These are phyloP conservation scores for Nephelium lappaceum DNA, from an alignment of 345 rosid genomes.

Conservation along the genomic window DNA sequence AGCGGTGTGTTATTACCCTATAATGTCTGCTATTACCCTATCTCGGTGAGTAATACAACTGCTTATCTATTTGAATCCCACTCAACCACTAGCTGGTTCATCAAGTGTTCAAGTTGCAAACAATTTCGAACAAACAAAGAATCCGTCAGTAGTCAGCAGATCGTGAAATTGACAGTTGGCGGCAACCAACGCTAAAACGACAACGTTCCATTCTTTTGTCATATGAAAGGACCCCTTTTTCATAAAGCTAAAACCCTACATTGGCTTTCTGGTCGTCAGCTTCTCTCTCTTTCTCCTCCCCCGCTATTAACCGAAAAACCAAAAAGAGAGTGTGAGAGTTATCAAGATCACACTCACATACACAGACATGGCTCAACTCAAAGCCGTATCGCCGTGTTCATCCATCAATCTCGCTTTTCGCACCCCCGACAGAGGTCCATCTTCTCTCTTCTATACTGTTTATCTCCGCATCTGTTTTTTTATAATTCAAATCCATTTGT, in stretches of 20 bases:
- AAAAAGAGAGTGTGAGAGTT: background rate
- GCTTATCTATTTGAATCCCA: too few relatives aligned
- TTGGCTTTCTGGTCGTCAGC: background rate
- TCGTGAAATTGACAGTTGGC: too few relatives aligned
- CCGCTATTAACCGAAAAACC: background rate
- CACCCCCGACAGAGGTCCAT: slow-evolving; percentile 18
- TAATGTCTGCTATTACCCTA: too few relatives aligned
- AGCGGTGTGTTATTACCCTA: too few relatives aligned
- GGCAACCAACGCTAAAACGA: too few relatives aligned
- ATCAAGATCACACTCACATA: background rate
- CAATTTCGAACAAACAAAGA: too few relatives aligned
- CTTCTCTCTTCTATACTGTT: background rate
- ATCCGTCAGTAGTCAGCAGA: too few relatives aligned
- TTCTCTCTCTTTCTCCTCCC: background rate
- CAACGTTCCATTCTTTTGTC: too few relatives aligned
- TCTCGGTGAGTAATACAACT: too few relatives aligned
- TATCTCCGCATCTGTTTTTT: background rate
- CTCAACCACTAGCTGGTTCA: too few relatives aligned
- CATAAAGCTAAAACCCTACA: background rate
- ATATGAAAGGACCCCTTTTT: too few relatives aligned
- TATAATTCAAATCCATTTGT: background rate
- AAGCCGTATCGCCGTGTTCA: slow-evolving; percentile 25
- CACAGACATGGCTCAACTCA: slow-evolving; percentile 35
- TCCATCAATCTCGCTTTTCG: slow-evolving; percentile 16
- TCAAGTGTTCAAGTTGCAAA: too few relatives aligned